Percentiles rank a stretch among this genome's conserved stretches.
phyloP scores from a whole-genome alignment of 495 filamentous ascomycete species.

The Neurospora sp. region DNA sequence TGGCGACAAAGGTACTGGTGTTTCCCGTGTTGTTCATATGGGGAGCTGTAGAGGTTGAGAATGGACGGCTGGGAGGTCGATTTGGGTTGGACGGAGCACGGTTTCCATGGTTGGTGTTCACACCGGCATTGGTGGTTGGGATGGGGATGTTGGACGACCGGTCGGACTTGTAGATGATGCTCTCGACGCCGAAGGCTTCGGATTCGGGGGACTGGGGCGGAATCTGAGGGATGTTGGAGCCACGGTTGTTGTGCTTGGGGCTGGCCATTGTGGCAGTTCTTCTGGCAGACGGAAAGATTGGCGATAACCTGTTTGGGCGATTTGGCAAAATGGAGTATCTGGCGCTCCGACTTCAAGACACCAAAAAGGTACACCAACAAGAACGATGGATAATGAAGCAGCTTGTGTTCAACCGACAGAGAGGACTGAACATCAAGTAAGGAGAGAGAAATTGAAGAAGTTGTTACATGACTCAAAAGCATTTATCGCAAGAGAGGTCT shows the following conservation, averaged over 20 bases:
- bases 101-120: background rate
- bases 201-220: slow-evolving; percentile 7
- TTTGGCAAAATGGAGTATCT: background rate
- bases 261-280: background rate
- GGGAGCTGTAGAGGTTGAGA: background rate
- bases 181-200: slow-evolving; percentile 12
- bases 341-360: background rate
- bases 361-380: background rate
- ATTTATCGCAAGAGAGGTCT: background rate
- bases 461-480: background rate
- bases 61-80: background rate
- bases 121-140: slow-evolving; percentile 4
- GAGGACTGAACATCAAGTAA: background rate
- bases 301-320: background rate
- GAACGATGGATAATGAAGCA: background rate
- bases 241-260: background rate
- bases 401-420: background rate
- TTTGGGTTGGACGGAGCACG: background rate
- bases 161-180: slow-evolving; percentile 15
- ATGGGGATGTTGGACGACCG: slow-evolving; percentile 16
- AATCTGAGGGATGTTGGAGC: slow-evolving; percentile 11
- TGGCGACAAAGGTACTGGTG: background rate
- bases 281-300: background rate
- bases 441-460: background rate
- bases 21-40: background rate